Conservation (phyloP, 345 rosid genomes). For the Erysimum cheiranthoides region DNA sequence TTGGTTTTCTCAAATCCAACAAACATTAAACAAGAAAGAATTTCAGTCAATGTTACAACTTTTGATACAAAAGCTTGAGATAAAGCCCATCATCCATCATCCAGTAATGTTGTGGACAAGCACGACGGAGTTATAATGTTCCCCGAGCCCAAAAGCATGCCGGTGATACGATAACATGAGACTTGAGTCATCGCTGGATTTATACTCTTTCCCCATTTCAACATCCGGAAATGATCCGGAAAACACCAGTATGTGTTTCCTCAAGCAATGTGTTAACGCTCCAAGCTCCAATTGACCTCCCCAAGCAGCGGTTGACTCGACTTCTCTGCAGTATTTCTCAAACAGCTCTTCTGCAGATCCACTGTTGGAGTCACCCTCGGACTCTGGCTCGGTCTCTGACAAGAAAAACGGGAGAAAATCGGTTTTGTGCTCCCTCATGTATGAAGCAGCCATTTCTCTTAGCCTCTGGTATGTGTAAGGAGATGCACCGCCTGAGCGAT, state of each 20-base stretch:
- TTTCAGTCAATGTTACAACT: constrained; percentile 4
- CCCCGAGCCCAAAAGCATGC: constrained; percentile 67
- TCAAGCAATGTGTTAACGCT: constrained; percentile 48
- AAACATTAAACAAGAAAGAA: constrained; percentile 14
- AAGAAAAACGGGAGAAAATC: constrained; percentile 68
- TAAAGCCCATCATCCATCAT: constrained; percentile 7
- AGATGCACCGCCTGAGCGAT: constrained; percentile 62
- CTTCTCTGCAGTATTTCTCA: constrained; percentile 48
- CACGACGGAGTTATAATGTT: constrained; percentile 61
- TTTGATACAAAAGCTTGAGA: constrained; percentile 31
- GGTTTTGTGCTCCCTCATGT: constrained; percentile 69
- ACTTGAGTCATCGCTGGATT: constrained; percentile 30
- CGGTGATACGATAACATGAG: constrained; percentile 55
- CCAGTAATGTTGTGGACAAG: constrained; percentile 10
- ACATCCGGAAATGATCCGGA: constrained; percentile 51
- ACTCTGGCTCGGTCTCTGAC: constrained; percentile 34
- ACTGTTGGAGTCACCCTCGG: background rate
- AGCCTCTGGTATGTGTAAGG: constrained; percentile 70
- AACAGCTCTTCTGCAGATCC: constrained; percentile 41
- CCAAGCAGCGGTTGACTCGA: constrained; percentile 48
- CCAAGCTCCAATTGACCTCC: constrained; percentile 50
- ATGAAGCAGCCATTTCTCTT: constrained; percentile 79
- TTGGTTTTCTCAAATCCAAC: constrained; percentile 10
- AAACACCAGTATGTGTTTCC: constrained; percentile 46
- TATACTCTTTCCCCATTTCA: constrained; percentile 50